phyloP scores from a whole-genome alignment of 1,139 yeast genomes.

The Starmera stellimalicola region DNA sequence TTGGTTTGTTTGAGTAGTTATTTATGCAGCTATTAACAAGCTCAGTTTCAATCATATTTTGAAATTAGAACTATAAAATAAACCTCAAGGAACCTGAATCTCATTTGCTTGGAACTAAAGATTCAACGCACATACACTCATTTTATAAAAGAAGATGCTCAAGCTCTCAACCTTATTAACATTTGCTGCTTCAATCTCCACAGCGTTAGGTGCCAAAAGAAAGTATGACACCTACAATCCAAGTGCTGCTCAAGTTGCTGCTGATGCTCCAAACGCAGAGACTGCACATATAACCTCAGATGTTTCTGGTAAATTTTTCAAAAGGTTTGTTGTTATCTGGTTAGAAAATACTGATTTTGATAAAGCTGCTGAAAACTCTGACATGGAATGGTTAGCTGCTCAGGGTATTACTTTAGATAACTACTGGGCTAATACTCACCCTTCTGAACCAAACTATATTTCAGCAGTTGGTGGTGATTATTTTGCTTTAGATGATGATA shows the following conservation, averaged over 20 bases:
- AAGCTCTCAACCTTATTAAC: not conserved
- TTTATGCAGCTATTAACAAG: too few relatives aligned
- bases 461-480: slow-evolving; percentile 40
- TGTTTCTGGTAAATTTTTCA: slow-evolving; percentile 32
- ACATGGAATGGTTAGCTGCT: slow-evolving; percentile 29
- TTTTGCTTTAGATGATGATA: slow-evolving; percentile 34
- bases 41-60: too few relatives aligned
- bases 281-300: slow-evolving; percentile 24
- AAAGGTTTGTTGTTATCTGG: slow-evolving; percentile 35
- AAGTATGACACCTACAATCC: slow-evolving; percentile 16
- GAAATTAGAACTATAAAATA: too few relatives aligned
- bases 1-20: too few relatives aligned
- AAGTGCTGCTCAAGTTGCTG: slow-evolving; percentile 25
- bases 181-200: slow-evolving; percentile 2
- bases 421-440: slow-evolving; percentile 41
- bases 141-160: not conserved
- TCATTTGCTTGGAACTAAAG: too few relatives aligned
- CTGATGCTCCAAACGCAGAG: slow-evolving; percentile 29
- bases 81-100: too few relatives aligned
- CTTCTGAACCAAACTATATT: slow-evolving; percentile 43
- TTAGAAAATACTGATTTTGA: slow-evolving; percentile 41
- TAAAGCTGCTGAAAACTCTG: slow-evolving; percentile 35
- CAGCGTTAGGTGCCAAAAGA: not conserved
- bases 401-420: slow-evolving; percentile 35
- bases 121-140: too few relatives aligned